Percentiles rank a stretch among this genome's conserved stretches.
Evolutionary conservation across 306 rosid species (phyloP).

Genomic region (Boehmeria nivea): DNA sequence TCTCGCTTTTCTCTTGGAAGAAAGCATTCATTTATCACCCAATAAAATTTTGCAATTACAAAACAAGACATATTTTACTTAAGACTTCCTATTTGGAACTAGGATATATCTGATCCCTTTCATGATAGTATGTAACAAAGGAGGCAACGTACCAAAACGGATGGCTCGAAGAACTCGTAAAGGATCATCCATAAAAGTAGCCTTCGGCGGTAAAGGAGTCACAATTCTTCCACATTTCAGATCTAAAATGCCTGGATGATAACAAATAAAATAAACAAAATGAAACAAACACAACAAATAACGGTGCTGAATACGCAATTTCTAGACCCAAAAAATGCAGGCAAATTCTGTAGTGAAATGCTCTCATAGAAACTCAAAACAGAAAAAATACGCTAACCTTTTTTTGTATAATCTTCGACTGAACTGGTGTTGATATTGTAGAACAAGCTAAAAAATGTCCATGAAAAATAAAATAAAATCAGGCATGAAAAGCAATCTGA

Average conservation of each 20-base stretch:
- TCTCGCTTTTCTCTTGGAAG: too few relatives aligned
- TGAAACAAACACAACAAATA: constrained; percentile 14
- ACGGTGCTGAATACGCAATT: too few relatives aligned
- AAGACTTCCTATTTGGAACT: too few relatives aligned
- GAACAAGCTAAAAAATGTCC: constrained; percentile 55
- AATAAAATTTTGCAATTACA: too few relatives aligned
- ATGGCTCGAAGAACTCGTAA: constrained; percentile 91
- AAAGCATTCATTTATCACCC: too few relatives aligned
- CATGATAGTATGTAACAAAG: neutral
- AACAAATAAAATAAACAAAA: neutral
- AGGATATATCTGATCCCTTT: neutral
- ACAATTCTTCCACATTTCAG: constrained; percentile 79
- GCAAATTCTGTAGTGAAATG: neutral
- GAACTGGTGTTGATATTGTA: constrained; percentile 71
- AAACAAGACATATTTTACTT: too few relatives aligned
- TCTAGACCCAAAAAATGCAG: constrained; percentile 1
- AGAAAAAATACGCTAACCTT: constrained; percentile 48
- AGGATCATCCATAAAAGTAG: constrained; percentile 91
- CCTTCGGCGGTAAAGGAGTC: constrained; percentile 81
- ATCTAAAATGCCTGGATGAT: constrained; percentile 59
- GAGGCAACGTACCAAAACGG: constrained; percentile 59
- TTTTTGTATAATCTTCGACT: constrained; percentile 79
- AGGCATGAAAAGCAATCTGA: constrained; percentile 1
- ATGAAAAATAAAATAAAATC: constrained; percentile 12
- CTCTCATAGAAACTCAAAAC: neutral